Evolutionary conservation across 192 early-diverging fungal genomes (phyloP).

Genomic region (Cladochytrium replicatum): DNA sequence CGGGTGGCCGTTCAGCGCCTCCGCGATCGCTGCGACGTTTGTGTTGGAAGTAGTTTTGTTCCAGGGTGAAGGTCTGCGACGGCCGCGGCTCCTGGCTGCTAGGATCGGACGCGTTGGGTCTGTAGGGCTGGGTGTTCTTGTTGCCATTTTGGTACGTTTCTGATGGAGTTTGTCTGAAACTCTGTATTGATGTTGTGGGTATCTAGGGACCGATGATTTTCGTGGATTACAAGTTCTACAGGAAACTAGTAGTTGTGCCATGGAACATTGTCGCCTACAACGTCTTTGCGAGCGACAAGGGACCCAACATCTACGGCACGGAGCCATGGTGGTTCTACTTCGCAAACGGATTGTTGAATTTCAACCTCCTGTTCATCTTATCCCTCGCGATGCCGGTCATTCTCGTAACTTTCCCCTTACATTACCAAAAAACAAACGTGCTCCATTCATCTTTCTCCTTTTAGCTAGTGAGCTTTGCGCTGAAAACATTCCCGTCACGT

Average conservation of each 20-base stretch:
- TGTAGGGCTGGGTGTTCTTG: no score
- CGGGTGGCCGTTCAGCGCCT: conserved; percentile 82
- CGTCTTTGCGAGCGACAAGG: conserved; percentile 48
- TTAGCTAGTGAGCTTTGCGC: no score
- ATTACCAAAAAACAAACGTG: no score
- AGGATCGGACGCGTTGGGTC: no score
- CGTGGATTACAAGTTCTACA: conserved; percentile 75
- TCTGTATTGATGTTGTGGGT: conserved; percentile 3
- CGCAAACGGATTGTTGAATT: conserved; percentile 82
- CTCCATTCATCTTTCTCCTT: no score
- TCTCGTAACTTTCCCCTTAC: conserved; percentile 35
- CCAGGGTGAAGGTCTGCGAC: conserved; percentile 15
- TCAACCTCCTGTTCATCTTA: conserved; percentile 67
- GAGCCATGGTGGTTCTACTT: conserved; percentile 94
- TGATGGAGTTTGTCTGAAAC: background rate
- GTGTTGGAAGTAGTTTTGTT: conserved; percentile 58
- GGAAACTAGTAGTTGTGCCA: conserved; percentile 55
- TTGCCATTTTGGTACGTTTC: conserved; percentile 23
- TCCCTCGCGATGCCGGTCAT: conserved; percentile 56
- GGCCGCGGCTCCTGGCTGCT: conserved; percentile 20
- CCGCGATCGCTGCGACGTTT: conserved; percentile 63
- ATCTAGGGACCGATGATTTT: conserved; percentile 47
- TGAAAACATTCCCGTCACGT: no score
- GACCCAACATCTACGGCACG: conserved; percentile 71
- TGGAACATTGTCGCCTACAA: conserved; percentile 90